phyloP scores from a whole-genome alignment of 2,329 filamentous ascomycete genomes.

The Niveomyces coronatus region DNA sequence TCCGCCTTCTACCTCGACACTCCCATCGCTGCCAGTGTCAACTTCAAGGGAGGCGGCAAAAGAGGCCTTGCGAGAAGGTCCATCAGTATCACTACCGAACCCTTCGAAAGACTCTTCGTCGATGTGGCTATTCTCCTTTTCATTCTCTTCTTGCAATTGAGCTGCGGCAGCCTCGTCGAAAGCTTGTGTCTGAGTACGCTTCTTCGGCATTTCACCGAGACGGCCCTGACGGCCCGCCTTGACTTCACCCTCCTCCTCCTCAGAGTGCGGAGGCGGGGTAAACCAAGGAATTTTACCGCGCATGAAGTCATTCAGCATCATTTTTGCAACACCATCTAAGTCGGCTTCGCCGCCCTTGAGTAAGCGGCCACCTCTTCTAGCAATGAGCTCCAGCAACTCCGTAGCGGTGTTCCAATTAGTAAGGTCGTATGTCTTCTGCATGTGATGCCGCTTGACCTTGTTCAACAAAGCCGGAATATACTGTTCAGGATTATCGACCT shows the following conservation, averaged over 20 bases:
- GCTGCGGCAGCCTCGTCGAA: slow-evolving; percentile 23
- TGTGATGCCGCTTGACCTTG: slow-evolving; percentile 74
- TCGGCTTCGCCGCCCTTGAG: slow-evolving; percentile 92
- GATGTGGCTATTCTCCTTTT: slow-evolving; percentile 30
- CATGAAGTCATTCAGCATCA: slow-evolving; percentile 94
- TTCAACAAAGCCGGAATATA: slow-evolving; percentile 78
- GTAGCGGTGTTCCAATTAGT: slow-evolving; percentile 66
- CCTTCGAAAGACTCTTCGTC: slow-evolving; percentile 29
- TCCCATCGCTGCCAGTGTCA: slow-evolving; percentile 27
- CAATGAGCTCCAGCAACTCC: slow-evolving; percentile 78
- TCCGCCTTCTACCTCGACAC: slow-evolving; percentile 31
- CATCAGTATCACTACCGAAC: slow-evolving; percentile 25
- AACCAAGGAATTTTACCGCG: slow-evolving; percentile 96
- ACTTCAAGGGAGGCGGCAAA: slow-evolving; percentile 20
- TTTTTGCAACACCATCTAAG: slow-evolving; percentile 88
- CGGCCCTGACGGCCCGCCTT: slow-evolving; percentile 66
- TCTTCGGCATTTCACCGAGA: slow-evolving; percentile 77
- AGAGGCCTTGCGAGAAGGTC: slow-evolving; percentile 20
- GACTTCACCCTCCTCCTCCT: slow-evolving; percentile 37
- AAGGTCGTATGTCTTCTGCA: slow-evolving; percentile 88
- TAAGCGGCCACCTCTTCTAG: slow-evolving; percentile 75
- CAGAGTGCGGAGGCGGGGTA: slow-evolving; percentile 60
- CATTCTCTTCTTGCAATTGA: slow-evolving; percentile 30
- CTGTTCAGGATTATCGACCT: slow-evolving; percentile 91
- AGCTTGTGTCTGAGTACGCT: slow-evolving; percentile 46